Evolutionary conservation across 768 basidiomycete genomes (phyloP), one percentile per base, ranked within the genome.

Genomic region (Rickenella mellea): DNA sequence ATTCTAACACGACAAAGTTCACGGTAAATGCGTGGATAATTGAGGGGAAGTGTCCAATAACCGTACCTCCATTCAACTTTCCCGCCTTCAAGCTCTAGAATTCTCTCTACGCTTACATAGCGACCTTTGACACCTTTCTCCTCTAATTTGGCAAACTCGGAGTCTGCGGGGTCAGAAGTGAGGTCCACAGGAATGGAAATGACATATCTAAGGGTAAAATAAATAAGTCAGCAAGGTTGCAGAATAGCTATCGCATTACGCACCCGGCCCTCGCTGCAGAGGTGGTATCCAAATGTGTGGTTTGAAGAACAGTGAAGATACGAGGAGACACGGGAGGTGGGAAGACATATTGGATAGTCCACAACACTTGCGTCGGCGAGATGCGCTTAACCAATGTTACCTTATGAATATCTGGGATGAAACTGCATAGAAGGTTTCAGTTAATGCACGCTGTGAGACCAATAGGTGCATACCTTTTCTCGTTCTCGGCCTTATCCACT

Each of bases 311-410:
- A 2, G 83, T 86, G 59, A 87, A 89, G 17, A 83, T 71, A 11
- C 85, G 77, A 8, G 83, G 76, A 3, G 83, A 78, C 15, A 87
- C 59, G 2, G 83, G 77, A 5, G 80, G 74, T 1, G 74, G 65
- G 59, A 87, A 83, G 2, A 70, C 80, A 59, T 89, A 89, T 57
- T 76, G 74, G 46, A 83, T 47, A 0, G 80, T 71, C 83, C 83
- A 87, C 47, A 87, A 76, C 2, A 68, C 64, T 39, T 80, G 73
- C 2, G 70, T 79, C 9, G 73, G 65, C 0, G 83, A 83, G 31
- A 87, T 55, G 20, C 70, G 68, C 57, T 79, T 77, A 48, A 88
- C 63, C 49, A 71, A 65, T 3, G 70, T 69, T 2, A 73, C 81
- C 51, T 80, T 78, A 52, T 77, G 69, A 48, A 87, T 70, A 31